phyloP scores from a whole-genome alignment of 371 early-diverging fungal species.

The Basidiobolus meristosporus region DNA sequence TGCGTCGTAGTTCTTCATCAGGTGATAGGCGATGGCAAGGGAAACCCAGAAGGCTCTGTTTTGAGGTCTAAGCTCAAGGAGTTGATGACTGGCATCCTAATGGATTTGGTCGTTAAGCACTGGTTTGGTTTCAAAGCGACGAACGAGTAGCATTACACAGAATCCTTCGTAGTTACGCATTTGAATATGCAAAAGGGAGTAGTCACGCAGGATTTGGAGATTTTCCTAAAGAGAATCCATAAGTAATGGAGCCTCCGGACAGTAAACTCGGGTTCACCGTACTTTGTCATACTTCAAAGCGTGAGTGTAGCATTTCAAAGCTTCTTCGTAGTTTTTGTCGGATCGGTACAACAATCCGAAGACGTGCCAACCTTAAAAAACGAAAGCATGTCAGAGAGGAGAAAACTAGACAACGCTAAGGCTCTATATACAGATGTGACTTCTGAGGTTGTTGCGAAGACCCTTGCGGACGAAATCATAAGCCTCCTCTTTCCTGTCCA shows the following conservation, averaged over 20 bases:
- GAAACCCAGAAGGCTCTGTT: conserved; percentile 69
- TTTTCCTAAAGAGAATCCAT: conserved; percentile 51
- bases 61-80: conserved; percentile 47
- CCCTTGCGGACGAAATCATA: conserved; percentile 78
- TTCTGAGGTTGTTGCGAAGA: conserved; percentile 51
- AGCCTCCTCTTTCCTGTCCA: conserved; percentile 84
- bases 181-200: conserved; percentile 72
- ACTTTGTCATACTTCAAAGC: conserved; percentile 79
- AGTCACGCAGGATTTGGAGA: conserved; percentile 77
- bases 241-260: not conserved
- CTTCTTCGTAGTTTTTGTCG: conserved; percentile 88
- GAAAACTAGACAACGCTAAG: not conserved
- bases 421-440: conserved; percentile 52
- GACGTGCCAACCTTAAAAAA: conserved; percentile 79
- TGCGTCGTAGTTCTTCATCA: conserved; percentile 49
- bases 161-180: conserved; percentile 71
- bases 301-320: conserved; percentile 75
- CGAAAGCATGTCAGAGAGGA: not conserved
- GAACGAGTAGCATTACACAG: conserved; percentile 18
- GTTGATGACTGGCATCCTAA: conserved; percentile 41
- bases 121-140: not conserved
- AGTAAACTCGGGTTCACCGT: not conserved
- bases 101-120: no score
- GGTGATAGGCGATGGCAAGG: conserved; percentile 68
- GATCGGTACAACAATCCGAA: conserved; percentile 77